Conservation (phyloP, 1,284 basidiomycete species). For the Ganoderma sinense region DNA sequence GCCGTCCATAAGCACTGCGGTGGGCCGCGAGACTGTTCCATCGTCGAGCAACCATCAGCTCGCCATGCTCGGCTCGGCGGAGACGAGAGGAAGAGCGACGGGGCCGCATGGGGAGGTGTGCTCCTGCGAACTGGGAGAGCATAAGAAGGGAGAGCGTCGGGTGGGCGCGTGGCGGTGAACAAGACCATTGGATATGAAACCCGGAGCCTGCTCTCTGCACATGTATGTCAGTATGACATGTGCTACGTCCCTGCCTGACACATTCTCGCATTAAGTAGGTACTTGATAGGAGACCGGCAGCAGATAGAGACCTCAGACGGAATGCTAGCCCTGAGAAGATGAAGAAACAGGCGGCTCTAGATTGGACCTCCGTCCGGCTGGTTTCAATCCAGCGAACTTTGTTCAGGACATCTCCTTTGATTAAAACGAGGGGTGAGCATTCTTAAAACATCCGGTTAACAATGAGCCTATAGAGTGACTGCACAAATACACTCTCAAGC, state of each 20-base stretch:
- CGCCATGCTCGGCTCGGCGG: background rate
- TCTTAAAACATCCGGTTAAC: background rate
- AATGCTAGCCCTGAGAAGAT: conserved; percentile 16
- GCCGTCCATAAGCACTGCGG: conserved; percentile 7
- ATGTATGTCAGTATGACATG: conserved; percentile 14
- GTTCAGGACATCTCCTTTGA: conserved; percentile 5
- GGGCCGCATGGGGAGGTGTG: background rate
- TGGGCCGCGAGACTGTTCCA: background rate
- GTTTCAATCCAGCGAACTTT: conserved; percentile 6
- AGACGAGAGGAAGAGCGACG: conserved; percentile 1
- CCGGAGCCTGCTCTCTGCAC: conserved; percentile 1
- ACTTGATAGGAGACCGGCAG: conserved; percentile 7
- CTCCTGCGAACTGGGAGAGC: background rate
- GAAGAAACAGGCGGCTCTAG: conserved; percentile 14
- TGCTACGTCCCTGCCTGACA: conserved; percentile 14
- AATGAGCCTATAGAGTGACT: background rate
- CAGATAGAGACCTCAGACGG: background rate
- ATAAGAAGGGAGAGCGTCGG: background rate
- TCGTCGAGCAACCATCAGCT: conserved; percentile 17
- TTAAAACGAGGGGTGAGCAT: background rate
- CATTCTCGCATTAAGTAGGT: conserved; percentile 15
- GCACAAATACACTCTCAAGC: background rate
- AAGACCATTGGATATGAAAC: conserved; percentile 19
- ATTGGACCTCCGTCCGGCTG: conserved; percentile 21
- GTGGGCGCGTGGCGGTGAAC: conserved; percentile 15